A percentile compares a stretch with the other conserved stretches of the same genome.
phyloP scores from a whole-genome alignment of 73 alveolate genomes.

The Effrenium voratum region DNA sequence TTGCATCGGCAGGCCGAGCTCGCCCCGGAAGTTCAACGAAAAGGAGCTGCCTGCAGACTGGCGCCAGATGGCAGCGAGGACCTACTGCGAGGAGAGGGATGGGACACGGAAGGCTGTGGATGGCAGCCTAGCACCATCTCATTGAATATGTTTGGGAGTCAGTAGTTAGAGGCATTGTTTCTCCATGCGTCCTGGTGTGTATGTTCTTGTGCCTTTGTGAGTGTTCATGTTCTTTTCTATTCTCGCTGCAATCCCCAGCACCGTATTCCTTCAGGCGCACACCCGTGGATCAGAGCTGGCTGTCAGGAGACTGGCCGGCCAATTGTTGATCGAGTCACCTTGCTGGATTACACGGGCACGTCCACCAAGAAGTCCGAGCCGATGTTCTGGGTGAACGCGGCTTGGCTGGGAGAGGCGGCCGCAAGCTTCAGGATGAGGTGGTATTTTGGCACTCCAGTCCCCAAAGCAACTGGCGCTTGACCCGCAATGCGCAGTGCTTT shows the following conservation, averaged over 20 bases:
- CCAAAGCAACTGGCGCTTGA: not conserved
- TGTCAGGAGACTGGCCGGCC: slow-evolving; percentile 87
- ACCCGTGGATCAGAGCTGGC: not conserved
- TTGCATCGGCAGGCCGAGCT: slow-evolving; percentile 33
- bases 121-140: not conserved
- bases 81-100: slow-evolving; percentile 63
- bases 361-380: slow-evolving; percentile 69
- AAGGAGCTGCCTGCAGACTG: slow-evolving; percentile 58
- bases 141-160: not conserved
- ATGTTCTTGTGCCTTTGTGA: not conserved
- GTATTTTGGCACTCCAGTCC: not conserved
- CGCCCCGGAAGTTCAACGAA: slow-evolving; percentile 74
- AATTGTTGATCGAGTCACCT: slow-evolving; percentile 63
- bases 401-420: not conserved
- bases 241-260: not conserved
- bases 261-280: not conserved
- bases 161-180: not conserved
- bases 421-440: not conserved
- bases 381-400: slow-evolving; percentile 56
- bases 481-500: not conserved
- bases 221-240: not conserved
- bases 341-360: slow-evolving; percentile 69
- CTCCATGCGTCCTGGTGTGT: not conserved
- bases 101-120: not conserved
- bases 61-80: slow-evolving; percentile 74